Evolutionary conservation across 805 yeast species (phyloP).

Genomic region (Candida lessepsii): DNA sequence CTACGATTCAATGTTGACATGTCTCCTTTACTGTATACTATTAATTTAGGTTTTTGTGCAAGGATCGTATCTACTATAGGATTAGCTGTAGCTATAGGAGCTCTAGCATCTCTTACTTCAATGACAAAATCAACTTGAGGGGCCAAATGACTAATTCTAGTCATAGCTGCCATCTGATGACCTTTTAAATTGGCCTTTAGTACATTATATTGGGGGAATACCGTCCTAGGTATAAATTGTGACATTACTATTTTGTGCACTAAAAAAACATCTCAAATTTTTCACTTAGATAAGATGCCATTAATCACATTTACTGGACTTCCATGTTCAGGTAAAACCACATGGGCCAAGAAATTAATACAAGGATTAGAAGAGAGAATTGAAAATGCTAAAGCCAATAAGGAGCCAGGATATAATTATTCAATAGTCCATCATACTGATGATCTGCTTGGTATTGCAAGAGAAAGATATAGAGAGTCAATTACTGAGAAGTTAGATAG

Average conservation of each 20-base stretch:
- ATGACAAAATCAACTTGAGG: conserved; percentile 80
- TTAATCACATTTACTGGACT: conserved; percentile 77
- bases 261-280: neutral
- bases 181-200: conserved; percentile 82
- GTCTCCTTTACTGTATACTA: conserved; percentile 79
- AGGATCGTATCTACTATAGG: conserved; percentile 70
- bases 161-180: conserved; percentile 80
- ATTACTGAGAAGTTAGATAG: conserved; percentile 76
- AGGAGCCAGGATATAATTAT: conserved; percentile 53
- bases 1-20: conserved; percentile 45
- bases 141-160: conserved; percentile 61
- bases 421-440: conserved; percentile 73
- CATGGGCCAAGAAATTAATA: conserved; percentile 61
- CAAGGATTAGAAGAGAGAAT: conserved; percentile 48
- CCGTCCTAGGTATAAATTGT: conserved; percentile 60
- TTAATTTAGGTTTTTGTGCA: conserved; percentile 52
- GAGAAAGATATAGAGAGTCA: conserved; percentile 67
- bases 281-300: conserved; percentile 59
- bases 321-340: conserved; percentile 83
- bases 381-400: conserved; percentile 29
- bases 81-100: conserved; percentile 83
- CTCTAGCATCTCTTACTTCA: conserved; percentile 86
- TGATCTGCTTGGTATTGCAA: conserved; percentile 70
- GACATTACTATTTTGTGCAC: neutral
- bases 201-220: conserved; percentile 74